phyloP scores from a whole-genome alignment of 2,329 filamentous ascomycete genomes.

The Beauveria asiatica region DNA sequence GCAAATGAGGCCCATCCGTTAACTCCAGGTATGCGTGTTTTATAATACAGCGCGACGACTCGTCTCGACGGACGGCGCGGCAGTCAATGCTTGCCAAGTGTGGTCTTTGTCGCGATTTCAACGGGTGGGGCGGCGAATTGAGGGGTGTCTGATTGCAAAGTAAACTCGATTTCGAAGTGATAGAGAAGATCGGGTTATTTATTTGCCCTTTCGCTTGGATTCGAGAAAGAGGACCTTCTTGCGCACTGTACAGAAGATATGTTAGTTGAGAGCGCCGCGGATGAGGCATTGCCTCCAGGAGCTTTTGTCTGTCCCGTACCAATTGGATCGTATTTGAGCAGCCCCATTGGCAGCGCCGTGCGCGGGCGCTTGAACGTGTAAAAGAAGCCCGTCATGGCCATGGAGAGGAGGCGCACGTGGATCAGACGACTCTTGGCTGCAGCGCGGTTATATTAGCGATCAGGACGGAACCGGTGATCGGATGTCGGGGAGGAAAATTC shows the following conservation, averaged over 20 bases:
- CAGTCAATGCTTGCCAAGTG: not conserved
- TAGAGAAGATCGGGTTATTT: constrained; percentile 13
- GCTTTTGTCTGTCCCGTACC: constrained; percentile 41
- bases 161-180: not conserved
- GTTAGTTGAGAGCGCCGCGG: not conserved
- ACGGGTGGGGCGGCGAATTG: not conserved
- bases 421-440: constrained; percentile 86
- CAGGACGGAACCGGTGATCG: not conserved
- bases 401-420: constrained; percentile 87
- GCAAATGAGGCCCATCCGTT: constrained; percentile 1
- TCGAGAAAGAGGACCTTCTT: constrained; percentile 95
- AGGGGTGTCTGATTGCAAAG: not conserved
- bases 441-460: not conserved
- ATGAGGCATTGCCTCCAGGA: not conserved
- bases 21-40: constrained; percentile 12
- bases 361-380: constrained; percentile 82
- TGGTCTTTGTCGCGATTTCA: not conserved
- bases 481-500: not conserved
- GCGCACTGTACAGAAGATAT: constrained; percentile 52
- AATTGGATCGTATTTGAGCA: constrained; percentile 98
- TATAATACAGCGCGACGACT: constrained; percentile 10
- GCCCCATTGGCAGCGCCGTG: constrained; percentile 74
- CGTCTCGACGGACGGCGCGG: not conserved
- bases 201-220: constrained; percentile 69
- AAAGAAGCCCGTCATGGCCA: constrained; percentile 98